Evolutionary conservation across 257 asterid species (phyloP).

Genomic region (Solanum chiquidenum): DNA sequence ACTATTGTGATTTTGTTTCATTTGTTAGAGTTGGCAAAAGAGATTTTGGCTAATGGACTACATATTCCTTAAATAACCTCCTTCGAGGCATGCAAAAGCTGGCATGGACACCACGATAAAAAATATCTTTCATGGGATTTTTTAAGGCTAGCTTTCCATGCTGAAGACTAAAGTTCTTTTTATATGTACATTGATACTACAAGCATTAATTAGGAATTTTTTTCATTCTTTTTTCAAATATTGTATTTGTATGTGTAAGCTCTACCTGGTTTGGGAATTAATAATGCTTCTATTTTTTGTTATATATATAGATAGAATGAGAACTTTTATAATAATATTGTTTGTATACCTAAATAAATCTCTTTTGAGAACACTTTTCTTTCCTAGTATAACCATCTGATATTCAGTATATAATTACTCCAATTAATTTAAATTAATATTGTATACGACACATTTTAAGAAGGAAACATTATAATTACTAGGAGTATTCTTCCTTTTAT

Average conservation of each 20-base stretch:
- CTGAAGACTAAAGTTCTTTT: neutral
- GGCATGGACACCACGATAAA: fast-evolving
- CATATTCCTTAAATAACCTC: neutral
- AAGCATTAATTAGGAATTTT: neutral
- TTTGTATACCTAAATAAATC: no score
- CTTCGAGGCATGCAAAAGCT: no score
- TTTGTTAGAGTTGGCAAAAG: neutral
- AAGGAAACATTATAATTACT: no score
- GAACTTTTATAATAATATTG: neutral
- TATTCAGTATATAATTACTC: no score
- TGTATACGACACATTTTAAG: no score
- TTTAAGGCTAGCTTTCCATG: no score
- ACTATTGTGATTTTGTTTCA: neutral
- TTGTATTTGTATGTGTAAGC: neutral
- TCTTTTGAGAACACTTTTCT: no score
- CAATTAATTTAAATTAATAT: no score
- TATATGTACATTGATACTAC: neutral
- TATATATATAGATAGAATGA: neutral
- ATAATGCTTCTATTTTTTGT: neutral
- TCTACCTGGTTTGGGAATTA: neutral
- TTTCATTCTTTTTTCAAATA: neutral
- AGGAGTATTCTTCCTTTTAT: no score
- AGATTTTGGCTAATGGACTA: neutral
- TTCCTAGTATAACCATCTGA: fast-evolving
- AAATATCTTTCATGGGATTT: fast-evolving